phyloP scores from a whole-genome alignment of 1,139 yeast species.

The Zygosaccharomyces pseudobailii region DNA sequence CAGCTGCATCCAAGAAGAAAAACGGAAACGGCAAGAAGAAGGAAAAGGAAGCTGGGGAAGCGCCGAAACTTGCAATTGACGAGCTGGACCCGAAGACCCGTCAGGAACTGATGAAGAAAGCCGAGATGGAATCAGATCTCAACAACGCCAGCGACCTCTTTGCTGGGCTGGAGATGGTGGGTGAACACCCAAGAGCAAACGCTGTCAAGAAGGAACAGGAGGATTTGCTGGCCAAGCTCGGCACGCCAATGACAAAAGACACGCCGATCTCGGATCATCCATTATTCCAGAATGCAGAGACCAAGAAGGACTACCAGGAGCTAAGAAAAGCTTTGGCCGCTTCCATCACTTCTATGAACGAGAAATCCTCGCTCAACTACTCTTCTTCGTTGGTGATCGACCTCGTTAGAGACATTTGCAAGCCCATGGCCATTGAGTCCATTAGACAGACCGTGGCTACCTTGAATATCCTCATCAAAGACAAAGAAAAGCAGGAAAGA shows the following conservation, averaged over 20 bases:
- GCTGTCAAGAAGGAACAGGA: conserved; percentile 46
- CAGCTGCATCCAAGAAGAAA: conserved; percentile 7
- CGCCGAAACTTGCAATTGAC: conserved; percentile 50
- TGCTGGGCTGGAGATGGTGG: conserved; percentile 75
- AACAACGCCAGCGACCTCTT: conserved; percentile 90
- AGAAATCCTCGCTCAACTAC: conserved; percentile 62
- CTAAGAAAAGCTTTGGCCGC: conserved; percentile 75
- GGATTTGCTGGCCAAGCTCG: conserved; percentile 39
- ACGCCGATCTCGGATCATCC: conserved; percentile 72
- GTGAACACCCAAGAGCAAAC: conserved; percentile 66
- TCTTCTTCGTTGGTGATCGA: conserved; percentile 76
- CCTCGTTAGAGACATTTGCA: conserved; percentile 75
- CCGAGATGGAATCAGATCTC: conserved; percentile 79
- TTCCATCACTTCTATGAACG: conserved; percentile 59
- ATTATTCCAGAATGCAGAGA: conserved; percentile 65
- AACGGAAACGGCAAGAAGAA: conserved; percentile 26
- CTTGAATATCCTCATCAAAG: conserved; percentile 72
- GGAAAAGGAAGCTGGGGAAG: conserved; percentile 33
- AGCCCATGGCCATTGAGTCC: conserved; percentile 77
- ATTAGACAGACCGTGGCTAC: conserved; percentile 84
- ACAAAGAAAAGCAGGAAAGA: conserved; percentile 87
- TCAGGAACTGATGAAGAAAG: conserved; percentile 67
- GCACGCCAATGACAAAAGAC: conserved; percentile 50
- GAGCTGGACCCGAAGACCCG: conserved; percentile 61
- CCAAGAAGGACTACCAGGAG: conserved; percentile 77